Base-by-base conservation (phyloP, 177 flowering plant genomes). In the Vitis hybrid region DNA sequence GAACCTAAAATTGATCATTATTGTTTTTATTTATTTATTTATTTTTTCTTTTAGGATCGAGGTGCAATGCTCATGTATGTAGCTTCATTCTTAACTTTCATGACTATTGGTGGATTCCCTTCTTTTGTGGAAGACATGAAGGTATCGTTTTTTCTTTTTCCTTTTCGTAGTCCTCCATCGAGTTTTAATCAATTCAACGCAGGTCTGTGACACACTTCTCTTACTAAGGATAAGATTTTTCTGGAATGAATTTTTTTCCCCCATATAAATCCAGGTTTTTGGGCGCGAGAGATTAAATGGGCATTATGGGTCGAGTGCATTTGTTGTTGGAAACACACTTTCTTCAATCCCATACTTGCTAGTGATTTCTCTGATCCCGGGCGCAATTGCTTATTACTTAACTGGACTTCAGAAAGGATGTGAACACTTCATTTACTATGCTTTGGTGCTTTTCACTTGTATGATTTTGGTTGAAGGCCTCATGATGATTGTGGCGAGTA, bases 241-340 rank as follows among this genome's bases (percentile, higher is more conserved):
- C 5, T 33, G 45, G 45, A 6, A 5, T 33, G 3, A 6, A 0
- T 33, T 6, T 6, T 19, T 33, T 6, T 6, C 6, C 7, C 5
- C 16, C 14, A 31, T 26, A 3, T 49, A 7, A 18, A 62, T 51
- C 18, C 69, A 86, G 90, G 84, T 89, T 9, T 89, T 87, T 69
- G 65, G 70, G n/a, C 64, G 85, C 51, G 94, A 90, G 72, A 81
- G 89, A 75, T 60, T 89, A 33, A 89, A 88, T 53, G 92, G 92
- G 16, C 92, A 88, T 67, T 87, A 89, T 53, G 83, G 87, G 0
- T 80, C 76, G 0, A 64, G 69, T 1, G 78, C 91, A 22, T 89
- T 81, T 51, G 89, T 88, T 0, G 18, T 90, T 0, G 80, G 80
- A 33, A 88, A 90, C 78, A 79, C 89, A 26, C 12, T 90, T 16